Evolutionary conservation across 2,329 filamentous ascomycete species (phyloP).

Genomic region (Aspergillus clavatus): DNA sequence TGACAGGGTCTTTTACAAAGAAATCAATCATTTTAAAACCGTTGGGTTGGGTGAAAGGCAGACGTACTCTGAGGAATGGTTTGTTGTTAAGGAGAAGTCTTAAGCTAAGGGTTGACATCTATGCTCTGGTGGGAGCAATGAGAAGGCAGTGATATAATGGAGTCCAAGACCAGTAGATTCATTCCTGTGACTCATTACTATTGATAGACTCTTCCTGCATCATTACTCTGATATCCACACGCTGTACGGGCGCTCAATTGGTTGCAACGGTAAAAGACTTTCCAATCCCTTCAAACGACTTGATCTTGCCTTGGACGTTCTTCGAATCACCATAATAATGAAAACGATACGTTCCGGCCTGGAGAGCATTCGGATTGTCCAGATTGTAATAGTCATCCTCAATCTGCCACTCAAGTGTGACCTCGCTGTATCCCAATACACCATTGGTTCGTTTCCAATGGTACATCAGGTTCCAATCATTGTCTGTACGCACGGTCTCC

Average conservation of each 20-base stretch:
- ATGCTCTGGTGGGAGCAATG: too few relatives aligned
- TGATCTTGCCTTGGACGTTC: constrained; percentile 56
- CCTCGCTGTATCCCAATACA: constrained; percentile 70
- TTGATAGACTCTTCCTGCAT: too few relatives aligned
- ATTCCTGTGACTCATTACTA: too few relatives aligned
- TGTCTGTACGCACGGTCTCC: constrained; percentile 64
- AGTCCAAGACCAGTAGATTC: not conserved
- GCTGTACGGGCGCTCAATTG: not conserved
- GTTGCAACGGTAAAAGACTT: constrained; percentile 37
- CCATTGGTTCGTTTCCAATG: constrained; percentile 70
- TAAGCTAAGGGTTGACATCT: too few relatives aligned
- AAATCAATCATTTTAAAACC: not conserved
- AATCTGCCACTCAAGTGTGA: constrained; percentile 75
- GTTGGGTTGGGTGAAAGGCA: not conserved
- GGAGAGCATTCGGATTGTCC: constrained; percentile 29
- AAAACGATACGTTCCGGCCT: constrained; percentile 66
- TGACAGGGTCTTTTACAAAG: not conserved
- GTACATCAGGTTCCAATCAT: constrained; percentile 79
- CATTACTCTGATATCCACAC: too few relatives aligned
- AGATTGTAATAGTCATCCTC: constrained; percentile 49
- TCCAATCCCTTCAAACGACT: constrained; percentile 65
- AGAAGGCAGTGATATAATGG: too few relatives aligned
- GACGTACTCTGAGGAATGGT: not conserved
- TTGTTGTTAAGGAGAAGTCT: not conserved
- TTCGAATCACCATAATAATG: constrained; percentile 84